These are phyloP conservation scores for Ophiocytium majus DNA, from an alignment of 352 stramenopile genomes.

Conservation along the genomic window DNA sequence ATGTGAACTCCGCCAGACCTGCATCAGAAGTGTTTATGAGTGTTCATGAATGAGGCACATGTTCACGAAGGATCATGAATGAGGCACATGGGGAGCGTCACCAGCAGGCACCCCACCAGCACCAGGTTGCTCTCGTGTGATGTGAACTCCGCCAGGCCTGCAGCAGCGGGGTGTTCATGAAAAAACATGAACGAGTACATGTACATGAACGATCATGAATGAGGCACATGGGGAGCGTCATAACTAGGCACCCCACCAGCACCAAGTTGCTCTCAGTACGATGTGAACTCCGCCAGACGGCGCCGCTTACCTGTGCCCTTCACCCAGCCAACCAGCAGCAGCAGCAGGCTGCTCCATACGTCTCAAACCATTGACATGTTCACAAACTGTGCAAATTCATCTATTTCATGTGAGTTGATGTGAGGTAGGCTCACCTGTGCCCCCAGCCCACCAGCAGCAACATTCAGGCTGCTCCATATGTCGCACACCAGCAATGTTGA, in stretches of 20 bases:
- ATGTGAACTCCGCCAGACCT: background rate
- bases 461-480: too few relatives aligned
- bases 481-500: too few relatives aligned
- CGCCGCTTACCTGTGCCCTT: conserved; percentile 21
- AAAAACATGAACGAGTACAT: too few relatives aligned
- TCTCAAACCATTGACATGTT: too few relatives aligned
- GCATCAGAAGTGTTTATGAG: conserved; percentile 5
- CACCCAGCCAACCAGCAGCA: background rate
- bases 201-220: conserved; percentile 61
- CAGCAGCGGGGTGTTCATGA: background rate
- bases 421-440: too few relatives aligned
- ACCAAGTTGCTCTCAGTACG: conserved; percentile 15
- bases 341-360: conserved; percentile 61
- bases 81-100: conserved; percentile 58
- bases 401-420: too few relatives aligned
- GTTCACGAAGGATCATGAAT: conserved; percentile 60
- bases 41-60: background rate
- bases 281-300: background rate
- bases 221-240: conserved; percentile 58
- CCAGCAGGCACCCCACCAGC: conserved; percentile 30
- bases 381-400: too few relatives aligned
- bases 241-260: conserved; percentile 32
- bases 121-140: conserved; percentile 9
- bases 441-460: too few relatives aligned
- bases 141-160: background rate